A percentile compares a stretch with the other conserved stretches of the same genome.
These are phyloP conservation scores for Ganoderma meredithae DNA, from an alignment of 1,284 basidiomycete genomes.

Conservation along the genomic window DNA sequence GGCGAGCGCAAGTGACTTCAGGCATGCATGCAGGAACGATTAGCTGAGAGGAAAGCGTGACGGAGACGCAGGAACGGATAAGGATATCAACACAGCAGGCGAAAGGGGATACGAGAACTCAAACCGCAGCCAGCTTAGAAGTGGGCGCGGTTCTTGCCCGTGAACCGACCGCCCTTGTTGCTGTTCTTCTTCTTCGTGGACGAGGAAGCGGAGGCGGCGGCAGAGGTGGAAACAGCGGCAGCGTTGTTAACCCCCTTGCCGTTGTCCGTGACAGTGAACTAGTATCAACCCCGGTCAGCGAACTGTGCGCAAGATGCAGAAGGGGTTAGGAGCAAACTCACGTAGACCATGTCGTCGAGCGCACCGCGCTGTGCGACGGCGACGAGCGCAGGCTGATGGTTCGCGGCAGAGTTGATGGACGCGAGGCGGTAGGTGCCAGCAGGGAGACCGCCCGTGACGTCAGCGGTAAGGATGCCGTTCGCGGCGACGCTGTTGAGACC, in stretches of 20 bases:
- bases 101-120: background rate
- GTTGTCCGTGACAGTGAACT: slow-evolving; percentile 43
- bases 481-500: slow-evolving; percentile 55
- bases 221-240: slow-evolving; percentile 23
- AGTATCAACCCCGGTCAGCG: background rate
- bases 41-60: background rate
- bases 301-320: too few relatives aligned
- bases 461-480: slow-evolving; percentile 55
- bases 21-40: background rate
- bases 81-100: background rate
- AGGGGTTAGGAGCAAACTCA: slow-evolving; percentile 40
- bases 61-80: background rate
- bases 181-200: background rate
- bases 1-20: slow-evolving; percentile 1
- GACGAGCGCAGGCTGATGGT: slow-evolving; percentile 61
- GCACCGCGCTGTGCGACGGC: slow-evolving; percentile 68
- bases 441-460: slow-evolving; percentile 59
- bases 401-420: slow-evolving; percentile 60
- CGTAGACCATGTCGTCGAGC: slow-evolving; percentile 65
- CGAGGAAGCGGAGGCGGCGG: slow-evolving; percentile 10
- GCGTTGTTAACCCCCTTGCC: slow-evolving; percentile 41
- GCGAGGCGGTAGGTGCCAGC: slow-evolving; percentile 63
- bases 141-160: slow-evolving; percentile 24
- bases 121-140: slow-evolving; percentile 17
- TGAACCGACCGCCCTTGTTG: slow-evolving; percentile 9